These are phyloP conservation scores for Podila epicladia DNA, from an alignment of 192 early-diverging fungal genomes.

Conservation along the genomic window DNA sequence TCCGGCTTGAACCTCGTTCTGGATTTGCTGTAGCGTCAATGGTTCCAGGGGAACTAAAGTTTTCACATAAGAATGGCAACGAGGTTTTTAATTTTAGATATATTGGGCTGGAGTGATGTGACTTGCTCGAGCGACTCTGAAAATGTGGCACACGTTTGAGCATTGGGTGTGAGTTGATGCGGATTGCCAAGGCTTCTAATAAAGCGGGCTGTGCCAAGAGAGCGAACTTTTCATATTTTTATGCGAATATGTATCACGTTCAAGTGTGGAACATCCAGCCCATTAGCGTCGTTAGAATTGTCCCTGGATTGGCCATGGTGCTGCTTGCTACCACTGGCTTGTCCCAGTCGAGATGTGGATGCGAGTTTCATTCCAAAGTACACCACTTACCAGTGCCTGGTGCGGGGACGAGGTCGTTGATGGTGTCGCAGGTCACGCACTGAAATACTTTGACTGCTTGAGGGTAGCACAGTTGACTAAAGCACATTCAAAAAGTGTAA, in stretches of 20 bases:
- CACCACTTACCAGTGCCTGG: slow-evolving; percentile 38
- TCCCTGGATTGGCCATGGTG: too few species aligned
- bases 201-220: slow-evolving; percentile 2
- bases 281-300: too few species aligned
- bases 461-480: slow-evolving; percentile 80
- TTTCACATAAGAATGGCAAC: neutral
- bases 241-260: too few species aligned
- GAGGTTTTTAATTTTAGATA: slow-evolving; percentile 1
- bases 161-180: neutral
- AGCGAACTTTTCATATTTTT: neutral
- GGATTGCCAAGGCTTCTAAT: neutral
- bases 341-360: too few species aligned
- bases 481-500: neutral
- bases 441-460: slow-evolving; percentile 77
- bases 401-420: slow-evolving; percentile 73
- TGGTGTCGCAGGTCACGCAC: slow-evolving; percentile 92
- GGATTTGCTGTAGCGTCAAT: slow-evolving; percentile 33
- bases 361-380: too few species aligned
- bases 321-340: too few species aligned
- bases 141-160: neutral
- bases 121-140: slow-evolving; percentile 1
- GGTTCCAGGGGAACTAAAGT: slow-evolving; percentile 36
- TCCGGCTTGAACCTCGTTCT: slow-evolving; percentile 20
- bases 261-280: too few species aligned
- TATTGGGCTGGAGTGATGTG: neutral